These are phyloP conservation scores for Orbilia quercus DNA, from an alignment of 2,329 filamentous ascomycete genomes.

Conservation along the genomic window DNA sequence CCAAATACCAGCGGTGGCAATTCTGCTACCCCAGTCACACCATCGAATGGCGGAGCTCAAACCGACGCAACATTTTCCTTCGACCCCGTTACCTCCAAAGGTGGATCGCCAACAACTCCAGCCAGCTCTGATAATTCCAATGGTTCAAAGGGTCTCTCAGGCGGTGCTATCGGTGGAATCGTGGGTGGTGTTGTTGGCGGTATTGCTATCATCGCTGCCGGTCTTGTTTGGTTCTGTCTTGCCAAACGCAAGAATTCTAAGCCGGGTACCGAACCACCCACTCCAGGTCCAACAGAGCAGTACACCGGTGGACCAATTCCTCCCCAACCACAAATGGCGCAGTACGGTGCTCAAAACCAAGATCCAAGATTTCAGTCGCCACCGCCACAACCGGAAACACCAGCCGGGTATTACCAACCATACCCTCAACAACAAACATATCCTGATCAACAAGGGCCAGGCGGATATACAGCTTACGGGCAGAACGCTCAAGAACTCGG, in stretches of 20 bases:
- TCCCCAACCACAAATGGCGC: conserved; percentile 52
- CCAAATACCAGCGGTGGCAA: neutral
- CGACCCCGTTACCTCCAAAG: conserved; percentile 40
- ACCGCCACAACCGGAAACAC: conserved; percentile 21
- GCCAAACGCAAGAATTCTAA: conserved; percentile 24
- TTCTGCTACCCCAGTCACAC: neutral
- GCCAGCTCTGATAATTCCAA: neutral
- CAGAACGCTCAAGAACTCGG: conserved; percentile 51
- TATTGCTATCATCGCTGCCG: conserved; percentile 42
- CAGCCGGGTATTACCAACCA: conserved; percentile 42
- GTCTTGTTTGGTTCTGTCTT: conserved; percentile 47
- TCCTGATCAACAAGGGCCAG: conserved; percentile 14
- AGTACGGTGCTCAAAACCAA: conserved; percentile 16
- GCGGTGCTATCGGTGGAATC: conserved; percentile 50
- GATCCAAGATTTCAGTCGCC: conserved; percentile 36
- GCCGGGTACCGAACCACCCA: conserved; percentile 3
- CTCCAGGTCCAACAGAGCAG: conserved; percentile 38
- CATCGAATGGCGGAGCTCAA: neutral
- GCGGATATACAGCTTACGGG: conserved; percentile 32
- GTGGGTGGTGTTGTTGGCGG: conserved; percentile 50
- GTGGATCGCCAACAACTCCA: conserved; percentile 18
- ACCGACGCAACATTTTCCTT: conserved; percentile 36
- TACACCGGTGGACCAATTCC: conserved; percentile 53
- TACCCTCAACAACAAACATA: conserved; percentile 33
- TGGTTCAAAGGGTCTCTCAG: conserved; percentile 34